These are phyloP conservation scores for Huntiella decipiens DNA, from an alignment of 2,329 filamentous ascomycete genomes.

Conservation along the genomic window DNA sequence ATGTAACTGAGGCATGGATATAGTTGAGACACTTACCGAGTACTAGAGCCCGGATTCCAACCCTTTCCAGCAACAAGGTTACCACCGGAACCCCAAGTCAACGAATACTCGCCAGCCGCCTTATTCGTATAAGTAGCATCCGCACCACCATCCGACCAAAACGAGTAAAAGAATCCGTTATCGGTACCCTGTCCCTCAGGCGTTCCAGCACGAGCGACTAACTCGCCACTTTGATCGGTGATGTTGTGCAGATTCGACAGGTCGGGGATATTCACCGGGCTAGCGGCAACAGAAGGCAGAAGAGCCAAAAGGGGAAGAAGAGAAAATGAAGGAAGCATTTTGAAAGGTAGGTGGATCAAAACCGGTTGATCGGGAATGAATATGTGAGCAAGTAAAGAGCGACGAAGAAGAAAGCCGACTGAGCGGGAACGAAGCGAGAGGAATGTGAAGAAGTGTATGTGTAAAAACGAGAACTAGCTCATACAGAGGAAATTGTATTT, in stretches of 20 bases:
- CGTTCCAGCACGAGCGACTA: conserved; percentile 13
- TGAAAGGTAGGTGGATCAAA: neutral
- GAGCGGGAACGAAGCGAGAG: neutral
- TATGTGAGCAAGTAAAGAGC: neutral
- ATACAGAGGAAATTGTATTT: neutral
- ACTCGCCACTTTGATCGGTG: neutral
- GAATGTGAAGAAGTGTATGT: neutral
- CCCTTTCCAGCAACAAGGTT: conserved; percentile 41
- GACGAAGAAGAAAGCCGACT: neutral
- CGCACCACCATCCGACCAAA: conserved; percentile 28
- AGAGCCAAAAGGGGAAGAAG: conserved; percentile 2
- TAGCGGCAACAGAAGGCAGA: neutral
- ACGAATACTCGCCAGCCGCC: conserved; percentile 23
- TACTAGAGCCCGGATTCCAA: conserved; percentile 31
- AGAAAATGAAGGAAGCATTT: conserved; percentile 5
- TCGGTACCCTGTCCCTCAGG: conserved; percentile 20
- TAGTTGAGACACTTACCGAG: conserved; percentile 19
- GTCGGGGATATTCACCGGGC: conserved; percentile 6
- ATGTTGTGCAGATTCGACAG: neutral
- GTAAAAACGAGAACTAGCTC: neutral
- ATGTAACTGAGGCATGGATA: neutral
- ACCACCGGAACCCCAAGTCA: conserved; percentile 26
- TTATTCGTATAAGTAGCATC: conserved; percentile 27
- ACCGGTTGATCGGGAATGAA: neutral
- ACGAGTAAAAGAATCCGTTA: conserved; percentile 29